A percentile compares a stretch with the other conserved stretches of the same genome.
phyloP scores from a whole-genome alignment of 148 eudicot species.

The Diospyros lotus region DNA sequence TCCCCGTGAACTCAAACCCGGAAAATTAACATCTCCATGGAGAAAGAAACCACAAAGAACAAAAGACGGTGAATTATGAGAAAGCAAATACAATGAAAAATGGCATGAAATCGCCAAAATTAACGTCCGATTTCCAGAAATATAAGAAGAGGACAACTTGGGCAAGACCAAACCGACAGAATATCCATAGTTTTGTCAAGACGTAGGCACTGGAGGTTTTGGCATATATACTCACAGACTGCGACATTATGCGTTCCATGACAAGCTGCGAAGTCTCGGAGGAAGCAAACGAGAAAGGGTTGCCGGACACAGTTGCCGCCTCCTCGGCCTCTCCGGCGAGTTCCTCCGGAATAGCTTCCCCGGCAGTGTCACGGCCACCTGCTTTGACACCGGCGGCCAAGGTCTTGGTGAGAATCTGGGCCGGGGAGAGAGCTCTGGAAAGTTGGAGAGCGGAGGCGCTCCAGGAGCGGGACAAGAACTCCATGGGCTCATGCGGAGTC shows the following conservation, averaged over 20 bases:
- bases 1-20: no score
- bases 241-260: conserved; percentile 89
- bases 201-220: neutral
- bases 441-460: conserved; percentile 70
- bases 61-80: neutral
- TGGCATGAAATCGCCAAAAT: neutral
- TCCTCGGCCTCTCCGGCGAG: conserved; percentile 41
- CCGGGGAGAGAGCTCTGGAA: conserved; percentile 58
- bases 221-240: conserved; percentile 53
- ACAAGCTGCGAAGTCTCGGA: conserved; percentile 89
- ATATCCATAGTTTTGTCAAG: neutral
- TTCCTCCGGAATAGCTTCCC: conserved; percentile 44
- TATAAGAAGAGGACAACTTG: neutral
- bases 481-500: conserved; percentile 85
- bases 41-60: neutral
- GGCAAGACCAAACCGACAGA: neutral
- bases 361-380: neutral
- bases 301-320: conserved; percentile 30
- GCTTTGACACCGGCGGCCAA: conserved; percentile 11
- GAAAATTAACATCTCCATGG: no score
- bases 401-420: conserved; percentile 25
- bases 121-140: neutral
- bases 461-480: conserved; percentile 92
- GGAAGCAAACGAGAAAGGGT: conserved; percentile 74
- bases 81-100: neutral